Evolutionary conservation across 2,329 filamentous ascomycete genomes (phyloP), one percentile per base, ranked within the genome.

Genomic region (Ophiocordyceps camponoti-saundersi): DNA sequence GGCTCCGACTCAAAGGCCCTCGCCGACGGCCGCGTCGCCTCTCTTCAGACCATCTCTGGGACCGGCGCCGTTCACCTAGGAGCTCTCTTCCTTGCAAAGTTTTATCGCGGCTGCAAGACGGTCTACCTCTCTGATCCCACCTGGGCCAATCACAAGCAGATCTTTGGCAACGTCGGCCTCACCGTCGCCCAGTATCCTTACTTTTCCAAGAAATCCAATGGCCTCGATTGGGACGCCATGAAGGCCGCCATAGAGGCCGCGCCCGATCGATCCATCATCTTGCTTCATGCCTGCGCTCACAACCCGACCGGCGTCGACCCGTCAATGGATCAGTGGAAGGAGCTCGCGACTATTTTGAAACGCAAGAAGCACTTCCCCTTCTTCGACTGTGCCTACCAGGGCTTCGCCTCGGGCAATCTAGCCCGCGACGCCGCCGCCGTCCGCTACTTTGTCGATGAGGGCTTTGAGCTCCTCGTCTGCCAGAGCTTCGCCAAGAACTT

Each of bases 401-500:
- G 92, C 48, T 98, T 98, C 62, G 92, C 92, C 3, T 94, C 92
- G 1, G 92, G 92, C 49, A 81, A 93, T 62, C 77, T 96, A 20
- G 72, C 75, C 55, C 78, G 80, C 50, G 92, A 98, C 63, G 86
- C 85, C 53, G 88, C 82, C 71, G 86, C 92, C n/a, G 82, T 98
- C 56, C 84, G 87, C 55, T 85, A 95, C 73, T 98, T 98, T 60
- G 72, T 95, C 57, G 82, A 90, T 60, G 82, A 93, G 63, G 90
- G 89, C 53, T 92, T 95, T 65, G 83, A 88, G 66, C 79, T 94
- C 46, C 78, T 86, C 52, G 76, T 96, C 50, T 85, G 85, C 52
- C 90, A 96, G 72, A 90, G 83, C 51, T 96, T 96, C 65, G 90
- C 90, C 63, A 96, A 96, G 80, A 94, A 93, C 67, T 95, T 96